Evolutionary conservation across 495 filamentous ascomycete species (phyloP).

Genomic region (Antarctomyces pellizariae): DNA sequence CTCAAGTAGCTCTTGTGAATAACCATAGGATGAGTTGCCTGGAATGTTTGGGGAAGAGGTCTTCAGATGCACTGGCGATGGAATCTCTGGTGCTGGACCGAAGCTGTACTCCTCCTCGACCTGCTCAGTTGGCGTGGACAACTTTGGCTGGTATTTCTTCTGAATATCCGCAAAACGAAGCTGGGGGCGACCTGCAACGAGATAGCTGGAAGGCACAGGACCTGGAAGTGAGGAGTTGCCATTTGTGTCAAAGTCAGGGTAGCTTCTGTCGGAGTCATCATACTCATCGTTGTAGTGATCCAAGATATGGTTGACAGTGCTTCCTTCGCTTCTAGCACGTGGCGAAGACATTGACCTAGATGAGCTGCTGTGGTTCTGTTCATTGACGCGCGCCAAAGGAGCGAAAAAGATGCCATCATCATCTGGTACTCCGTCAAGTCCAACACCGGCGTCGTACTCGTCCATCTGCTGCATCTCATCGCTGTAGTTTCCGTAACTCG

Average conservation of each 20-base stretch:
- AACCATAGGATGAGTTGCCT: too few species aligned
- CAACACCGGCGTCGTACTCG: not conserved
- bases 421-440: not conserved
- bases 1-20: too few species aligned
- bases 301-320: conserved; percentile 9
- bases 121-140: too few species aligned
- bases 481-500: too few species aligned
- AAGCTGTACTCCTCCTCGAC: too few species aligned
- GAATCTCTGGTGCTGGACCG: too few species aligned
- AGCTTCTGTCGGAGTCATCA: not conserved
- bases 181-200: not conserved
- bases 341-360: not conserved
- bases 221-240: not conserved
- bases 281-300: conserved; percentile 3
- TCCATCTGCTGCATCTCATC: too few species aligned
- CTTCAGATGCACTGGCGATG: too few species aligned
- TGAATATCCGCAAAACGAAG: not conserved
- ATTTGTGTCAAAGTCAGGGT: not conserved
- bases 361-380: not conserved
- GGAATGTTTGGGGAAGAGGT: too few species aligned
- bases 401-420: not conserved
- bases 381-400: not conserved
- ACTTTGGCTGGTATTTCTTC: too few species aligned
- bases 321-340: conserved; percentile 6
- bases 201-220: conserved; percentile 1